Evolutionary conservation across 768 basidiomycete genomes (phyloP), one percentile per base, ranked within the genome.

Genomic region (Rhodotorula toruloides): DNA sequence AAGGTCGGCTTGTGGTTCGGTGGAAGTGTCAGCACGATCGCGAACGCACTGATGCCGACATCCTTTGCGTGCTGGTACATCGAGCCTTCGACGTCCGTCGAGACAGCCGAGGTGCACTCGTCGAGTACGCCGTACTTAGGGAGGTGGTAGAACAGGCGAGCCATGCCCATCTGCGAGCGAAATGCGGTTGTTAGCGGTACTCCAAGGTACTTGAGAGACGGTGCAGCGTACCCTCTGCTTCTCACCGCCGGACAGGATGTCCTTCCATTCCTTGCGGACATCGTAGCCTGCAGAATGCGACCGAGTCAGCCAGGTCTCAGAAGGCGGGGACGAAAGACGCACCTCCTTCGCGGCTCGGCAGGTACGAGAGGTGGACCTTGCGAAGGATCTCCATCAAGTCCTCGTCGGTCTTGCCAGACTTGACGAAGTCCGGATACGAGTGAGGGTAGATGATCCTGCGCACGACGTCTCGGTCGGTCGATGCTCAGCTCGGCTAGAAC

Each of bases 21-120:
- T 25, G 29, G 29, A 39, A 22, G 4, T 29, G 25, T 63, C 32
- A 63, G 49, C 37, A 9, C 29, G 22, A 43, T 48, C n/a, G 21
- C 13, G 22, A 32, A 73, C 70, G 57, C 46, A 75, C 74, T 93
- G 74, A 96, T 91, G 2, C 87, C 91, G 19, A 90, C 80, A 39
- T 85, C 82, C 77, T 96, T 96, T 36, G 89, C 87, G 69, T 90
- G 86, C 76, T 93, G 89, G 79, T 97, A 98, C 90, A 98, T 92
- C 70, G 85, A 81, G 0, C 92, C 92, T 76, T 98, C 93, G 29
- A 97, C 92, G 75, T 98, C 94, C 68, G 89, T 90, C 19, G 91
- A 93, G 16, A 98, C 91, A 1, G 93, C 94, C 61, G 88, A 90
- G 11, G 93, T 97, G 77, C 91, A 96, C 75, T 98, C 92, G 77